phyloP scores from a whole-genome alignment of 192 early-diverging fungal species.

The Coemansia sp. region DNA sequence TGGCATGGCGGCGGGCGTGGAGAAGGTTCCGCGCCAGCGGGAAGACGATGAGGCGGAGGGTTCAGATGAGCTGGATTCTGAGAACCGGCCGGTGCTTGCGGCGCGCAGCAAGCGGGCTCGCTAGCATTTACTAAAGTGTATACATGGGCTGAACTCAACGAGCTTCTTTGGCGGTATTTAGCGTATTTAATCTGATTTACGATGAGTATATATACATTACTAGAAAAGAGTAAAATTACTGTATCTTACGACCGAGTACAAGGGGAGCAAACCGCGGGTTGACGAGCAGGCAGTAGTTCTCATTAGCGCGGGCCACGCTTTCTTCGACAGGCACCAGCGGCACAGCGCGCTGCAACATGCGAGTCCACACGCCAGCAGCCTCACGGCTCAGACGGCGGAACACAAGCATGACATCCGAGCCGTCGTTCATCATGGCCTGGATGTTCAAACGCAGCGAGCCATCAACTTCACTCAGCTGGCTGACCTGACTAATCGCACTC shows the following conservation, averaged over 20 bases:
- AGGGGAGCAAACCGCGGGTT: slow-evolving; percentile 31
- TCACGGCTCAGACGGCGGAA: slow-evolving; percentile 30
- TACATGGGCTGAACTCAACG: too few relatives aligned
- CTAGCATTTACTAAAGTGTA: background rate
- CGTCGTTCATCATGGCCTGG: slow-evolving; percentile 27
- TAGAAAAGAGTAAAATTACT: background rate
- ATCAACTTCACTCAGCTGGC: slow-evolving; percentile 26
- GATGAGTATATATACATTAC: background rate
- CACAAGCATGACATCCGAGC: slow-evolving; percentile 14
- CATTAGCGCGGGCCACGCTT: slow-evolving; percentile 10
- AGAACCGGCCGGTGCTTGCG: slow-evolving; percentile 9
- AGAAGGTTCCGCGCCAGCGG: slow-evolving; percentile 15
- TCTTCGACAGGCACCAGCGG: slow-evolving; percentile 30
- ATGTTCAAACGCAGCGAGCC: slow-evolving; percentile 30
- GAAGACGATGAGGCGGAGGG: slow-evolving; percentile 19
- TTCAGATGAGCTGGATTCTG: background rate
- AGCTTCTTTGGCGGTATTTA: too few relatives aligned
- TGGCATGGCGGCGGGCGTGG: background rate
- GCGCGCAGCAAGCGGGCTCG: slow-evolving; percentile 22
- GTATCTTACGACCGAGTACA: slow-evolving; percentile 15
- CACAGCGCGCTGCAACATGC: slow-evolving; percentile 35
- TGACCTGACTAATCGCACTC: slow-evolving; percentile 29
- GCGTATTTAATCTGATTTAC: too few relatives aligned
- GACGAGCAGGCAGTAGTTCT: slow-evolving; percentile 28
- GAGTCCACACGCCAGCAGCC: slow-evolving; percentile 32